Evolutionary conservation across 1,284 basidiomycete species (phyloP), one percentile per base, ranked within the genome.

Genomic region (Taiwanofungus camphoratus): DNA sequence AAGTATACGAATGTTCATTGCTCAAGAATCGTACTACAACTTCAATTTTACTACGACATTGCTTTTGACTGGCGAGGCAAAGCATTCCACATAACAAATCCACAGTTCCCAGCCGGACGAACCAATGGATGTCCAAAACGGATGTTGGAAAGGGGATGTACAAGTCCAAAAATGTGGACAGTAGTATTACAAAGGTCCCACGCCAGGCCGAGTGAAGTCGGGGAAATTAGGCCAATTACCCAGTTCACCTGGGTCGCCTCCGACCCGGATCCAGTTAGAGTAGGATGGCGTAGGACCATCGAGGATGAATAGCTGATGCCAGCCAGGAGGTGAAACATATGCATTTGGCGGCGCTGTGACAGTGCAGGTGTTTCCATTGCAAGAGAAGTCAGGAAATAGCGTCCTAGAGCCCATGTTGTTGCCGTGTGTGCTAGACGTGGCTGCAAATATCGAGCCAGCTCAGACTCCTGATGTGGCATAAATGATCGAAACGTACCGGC

Each of bases 231-330:
- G 83, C 85, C 83, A 87, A 49, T 81, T 75, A 0, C 84, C 84
- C 5, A 87, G 60, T 36, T 66, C 15, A 0, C 67, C 71, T 0
- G 84, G 85, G 59, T 87, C 83, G 1, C 83, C 84, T 19, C 83
- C 84, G 47, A 87, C 83, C 15, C 84, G 76, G 13, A 87, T 74
- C 79, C 82, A 87, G 11, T 70, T 61, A 13, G 80, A 79, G 52
- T 77, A 71, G 15, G 83, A 86, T 5, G 84, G 84, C 2, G 82
- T 87, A 12, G 82, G 77, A 0, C 83, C 84, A 44, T 87, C 84
- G 23, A 87, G 66, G 35, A 87, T 66, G 59, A 83, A 87, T 12
- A 87, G 57, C 55, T 80, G 77, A 50, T 76, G 73, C 85, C 84
- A 87, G n/a, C 82, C 83, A 1, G 86, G 83, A 7, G 85, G 85